Base-by-base conservation (phyloP, 768 basidiomycete genomes). In the Macrocybe gigantea region DNA sequence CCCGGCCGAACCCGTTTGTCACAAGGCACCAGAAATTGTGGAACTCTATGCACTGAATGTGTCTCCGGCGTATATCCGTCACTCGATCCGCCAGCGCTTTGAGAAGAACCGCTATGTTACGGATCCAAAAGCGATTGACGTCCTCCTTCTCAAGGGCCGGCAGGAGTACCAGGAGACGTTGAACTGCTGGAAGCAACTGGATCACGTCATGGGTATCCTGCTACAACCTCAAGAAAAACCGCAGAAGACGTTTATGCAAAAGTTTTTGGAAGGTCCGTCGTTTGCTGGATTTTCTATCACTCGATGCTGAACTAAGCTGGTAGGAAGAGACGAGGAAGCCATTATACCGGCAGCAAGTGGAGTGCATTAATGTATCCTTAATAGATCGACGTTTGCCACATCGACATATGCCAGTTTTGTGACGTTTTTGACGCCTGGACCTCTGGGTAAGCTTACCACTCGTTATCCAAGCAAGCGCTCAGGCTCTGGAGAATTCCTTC, bases 141-240 rank as follows among this genome's bases (percentile, higher is more conserved):
- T 95, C 39, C 73, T 97, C 56, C 60, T 96, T 36, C 76, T 86
- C 60, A 97, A 97, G 74, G 75, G 80, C 45, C 73, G 82, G 53
- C 86, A 83, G 69, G 93, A 97, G 56, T 90, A 82, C 60, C 95
- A 98, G 73, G 95, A 97, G 74, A 85, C 86, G 45, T 74, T 96
- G 75, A 97, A 97, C 62, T 80, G 78, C 57, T 97, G 93, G 93
- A 93, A 93, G 61, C 87, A 89, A 71, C 77, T 73, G 38, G 86
- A 90, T 51, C 89, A 93, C 60, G 70, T 93, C 31, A 66, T 83
- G 64, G 88, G 88, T 2, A 77, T 88, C 33, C 62, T 91, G 43
- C 64, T 90, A 49, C 64, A 76, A 51, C 68, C 72, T 6, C 66
- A 68, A 53, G 64, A 67, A 31, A 54, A 61, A 47, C 67, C 73